Base-by-base conservation (phyloP, 208 protist genomes). In the Leishmania turanica region DNA sequence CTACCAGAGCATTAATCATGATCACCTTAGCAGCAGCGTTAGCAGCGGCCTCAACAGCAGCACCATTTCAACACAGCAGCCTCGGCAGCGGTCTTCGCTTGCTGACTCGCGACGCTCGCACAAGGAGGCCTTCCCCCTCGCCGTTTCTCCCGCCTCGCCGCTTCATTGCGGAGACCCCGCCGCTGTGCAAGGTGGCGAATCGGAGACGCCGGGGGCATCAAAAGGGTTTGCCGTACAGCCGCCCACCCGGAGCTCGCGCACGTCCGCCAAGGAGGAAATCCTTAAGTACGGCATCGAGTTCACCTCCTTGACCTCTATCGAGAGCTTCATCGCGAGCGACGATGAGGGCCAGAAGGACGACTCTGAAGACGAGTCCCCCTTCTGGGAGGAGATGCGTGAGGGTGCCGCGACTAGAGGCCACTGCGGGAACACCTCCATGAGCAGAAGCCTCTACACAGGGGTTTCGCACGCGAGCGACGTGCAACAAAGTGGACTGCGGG, bases 241-340 rank as follows among this genome's bases (percentile, higher is more conserved):
- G 13, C 24, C 45, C 47, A 7, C 8, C 69, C 45, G 31, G 45
- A 45, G 2, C 69, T 51, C 51, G 21, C 47, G 64, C 42, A 54
- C 24, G 21, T 72, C 66, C 13, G 6, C 47, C 21, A 86, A 78
- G 49, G 62, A 73, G 11, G 78, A 86, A 64, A 65, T 86, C 27
- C 73, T 86, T 24, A 64, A 82, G 66, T 68, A 82, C 54, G 82
- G 82, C 1, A 82, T 62, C 19, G 56, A 79, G 64, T 80, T 58
- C 34, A 82, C 78, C 7, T 82, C 78, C 42, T 76, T 86, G 77
- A 72, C 80, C 4, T 79, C 82, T 13, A 82, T 86, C 45, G 73
- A 86, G 40, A 86, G 82, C 66, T 75, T 49, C 9, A 17, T 27
- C 56, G 73, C 72, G 64, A 79, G 45, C 56, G 78, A 80, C 51